Evolutionary conservation across 1,139 yeast genomes (phyloP).

Genomic region (Scheffersomyces parashehatae): DNA sequence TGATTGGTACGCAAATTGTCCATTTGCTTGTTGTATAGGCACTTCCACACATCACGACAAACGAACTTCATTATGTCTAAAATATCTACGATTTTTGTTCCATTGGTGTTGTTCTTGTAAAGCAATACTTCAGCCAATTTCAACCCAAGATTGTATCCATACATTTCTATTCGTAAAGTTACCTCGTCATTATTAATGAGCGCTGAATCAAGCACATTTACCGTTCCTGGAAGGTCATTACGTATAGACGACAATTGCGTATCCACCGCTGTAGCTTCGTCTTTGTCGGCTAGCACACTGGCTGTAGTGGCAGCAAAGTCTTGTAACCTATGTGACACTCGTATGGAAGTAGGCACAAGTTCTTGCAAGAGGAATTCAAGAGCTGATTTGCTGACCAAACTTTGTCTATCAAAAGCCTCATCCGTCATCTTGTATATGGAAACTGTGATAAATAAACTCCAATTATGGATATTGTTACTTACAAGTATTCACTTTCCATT

Average conservation of each 20-base stretch:
- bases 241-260: slow-evolving; percentile 23
- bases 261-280: slow-evolving; percentile 12
- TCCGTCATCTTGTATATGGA: slow-evolving; percentile 8
- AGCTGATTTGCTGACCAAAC: slow-evolving; percentile 47
- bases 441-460: background rate
- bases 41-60: slow-evolving; percentile 89
- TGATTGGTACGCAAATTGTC: slow-evolving; percentile 92
- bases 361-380: slow-evolving; percentile 71
- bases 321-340: slow-evolving; percentile 42
- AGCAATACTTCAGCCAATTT: slow-evolving; percentile 73
- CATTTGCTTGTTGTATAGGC: slow-evolving; percentile 79
- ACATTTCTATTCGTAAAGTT: slow-evolving; percentile 58
- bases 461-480: background rate
- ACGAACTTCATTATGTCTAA: slow-evolving; percentile 87
- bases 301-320: slow-evolving; percentile 4
- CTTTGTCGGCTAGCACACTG: slow-evolving; percentile 5
- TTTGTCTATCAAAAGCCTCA: slow-evolving; percentile 24
- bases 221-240: slow-evolving; percentile 44
- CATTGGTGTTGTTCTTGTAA: slow-evolving; percentile 31
- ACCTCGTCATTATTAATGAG: slow-evolving; percentile 52
- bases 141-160: slow-evolving; percentile 75
- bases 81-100: slow-evolving; percentile 55
- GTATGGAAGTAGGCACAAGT: slow-evolving; percentile 67
- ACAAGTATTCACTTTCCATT: too few relatives aligned
- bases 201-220: slow-evolving; percentile 36